These are phyloP conservation scores for Zalaria sp. DNA, from an alignment of 2,329 filamentous ascomycete genomes.

Conservation along the genomic window DNA sequence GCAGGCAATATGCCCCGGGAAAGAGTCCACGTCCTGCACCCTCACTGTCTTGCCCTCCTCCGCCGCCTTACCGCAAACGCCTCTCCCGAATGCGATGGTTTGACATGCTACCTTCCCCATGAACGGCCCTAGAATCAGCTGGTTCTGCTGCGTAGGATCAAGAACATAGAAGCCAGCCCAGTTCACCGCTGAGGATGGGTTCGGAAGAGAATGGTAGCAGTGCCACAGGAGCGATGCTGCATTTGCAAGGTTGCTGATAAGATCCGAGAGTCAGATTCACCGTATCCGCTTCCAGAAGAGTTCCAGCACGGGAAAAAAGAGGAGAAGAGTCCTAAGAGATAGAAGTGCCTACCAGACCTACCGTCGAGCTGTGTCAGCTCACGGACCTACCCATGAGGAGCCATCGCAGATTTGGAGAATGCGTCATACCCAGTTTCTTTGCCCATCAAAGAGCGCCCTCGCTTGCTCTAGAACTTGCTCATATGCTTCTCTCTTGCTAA, in stretches of 20 bases:
- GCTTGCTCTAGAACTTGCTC: constrained; percentile 60
- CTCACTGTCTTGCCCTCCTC: constrained; percentile 47
- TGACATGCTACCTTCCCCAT: constrained; percentile 70
- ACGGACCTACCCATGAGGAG: constrained; percentile 34
- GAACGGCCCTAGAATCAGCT: constrained; percentile 63
- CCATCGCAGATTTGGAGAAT: constrained; percentile 61
- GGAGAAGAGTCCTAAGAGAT: not conserved
- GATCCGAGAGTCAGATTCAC: not conserved
- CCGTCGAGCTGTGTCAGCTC: not conserved
- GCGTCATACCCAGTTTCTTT: constrained; percentile 72
- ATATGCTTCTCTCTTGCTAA: constrained; percentile 61
- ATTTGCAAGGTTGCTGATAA: constrained; percentile 60
- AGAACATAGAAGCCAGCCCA: constrained; percentile 72
- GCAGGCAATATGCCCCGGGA: constrained; percentile 72
- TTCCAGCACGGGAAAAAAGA: no score
- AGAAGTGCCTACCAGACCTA: constrained; percentile 8
- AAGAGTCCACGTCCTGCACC: constrained; percentile 53
- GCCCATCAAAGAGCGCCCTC: constrained; percentile 53
- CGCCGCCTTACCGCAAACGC: constrained; percentile 64
- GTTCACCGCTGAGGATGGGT: constrained; percentile 54
- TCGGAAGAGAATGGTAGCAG: constrained; percentile 57
- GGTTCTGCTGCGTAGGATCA: constrained; percentile 29
- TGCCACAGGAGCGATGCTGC: constrained; percentile 66
- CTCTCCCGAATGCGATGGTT: constrained; percentile 56
- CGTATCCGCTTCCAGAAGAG: no score